phyloP scores from a whole-genome alignment of 176 grass and related monocot species.

The Oryza officinalis region DNA sequence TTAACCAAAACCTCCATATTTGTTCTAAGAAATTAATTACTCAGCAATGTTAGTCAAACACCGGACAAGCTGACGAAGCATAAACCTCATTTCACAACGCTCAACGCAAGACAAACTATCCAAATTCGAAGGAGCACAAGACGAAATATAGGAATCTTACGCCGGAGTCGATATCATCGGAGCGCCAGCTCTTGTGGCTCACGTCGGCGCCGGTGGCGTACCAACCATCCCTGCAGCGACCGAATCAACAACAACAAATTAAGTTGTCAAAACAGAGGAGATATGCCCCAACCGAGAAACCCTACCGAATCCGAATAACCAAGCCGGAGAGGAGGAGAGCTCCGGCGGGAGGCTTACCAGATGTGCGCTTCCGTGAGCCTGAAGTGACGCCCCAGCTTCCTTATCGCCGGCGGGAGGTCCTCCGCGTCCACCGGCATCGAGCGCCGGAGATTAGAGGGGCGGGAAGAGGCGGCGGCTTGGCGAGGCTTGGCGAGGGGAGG shows the following conservation, averaged over 20 bases:
- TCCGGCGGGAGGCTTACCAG: conserved; percentile 39
- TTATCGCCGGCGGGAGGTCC: conserved; percentile 31
- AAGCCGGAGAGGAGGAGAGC: background rate
- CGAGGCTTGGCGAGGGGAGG: background rate
- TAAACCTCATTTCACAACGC: background rate
- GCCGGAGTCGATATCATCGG: background rate
- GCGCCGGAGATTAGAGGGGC: background rate
- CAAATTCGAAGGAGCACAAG: background rate
- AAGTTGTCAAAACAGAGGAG: background rate
- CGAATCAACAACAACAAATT: background rate
- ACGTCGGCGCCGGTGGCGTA: conserved; percentile 19
- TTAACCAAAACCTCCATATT: background rate
- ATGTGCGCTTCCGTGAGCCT: conserved; percentile 68
- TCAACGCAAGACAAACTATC: background rate
- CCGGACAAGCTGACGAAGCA: background rate
- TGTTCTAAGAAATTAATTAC: background rate
- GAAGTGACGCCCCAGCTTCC: conserved; percentile 63
- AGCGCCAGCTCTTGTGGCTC: conserved; percentile 26
- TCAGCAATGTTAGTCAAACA: background rate
- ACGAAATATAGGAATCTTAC: conserved; percentile 4
- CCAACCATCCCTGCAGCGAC: conserved; percentile 70
- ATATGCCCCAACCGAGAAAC: background rate
- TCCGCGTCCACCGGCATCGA: conserved; percentile 21
- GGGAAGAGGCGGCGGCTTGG: background rate
- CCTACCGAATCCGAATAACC: background rate